These are phyloP conservation scores for Westerdykella ornata DNA, from an alignment of 2,329 filamentous ascomycete species.

Conservation along the genomic window DNA sequence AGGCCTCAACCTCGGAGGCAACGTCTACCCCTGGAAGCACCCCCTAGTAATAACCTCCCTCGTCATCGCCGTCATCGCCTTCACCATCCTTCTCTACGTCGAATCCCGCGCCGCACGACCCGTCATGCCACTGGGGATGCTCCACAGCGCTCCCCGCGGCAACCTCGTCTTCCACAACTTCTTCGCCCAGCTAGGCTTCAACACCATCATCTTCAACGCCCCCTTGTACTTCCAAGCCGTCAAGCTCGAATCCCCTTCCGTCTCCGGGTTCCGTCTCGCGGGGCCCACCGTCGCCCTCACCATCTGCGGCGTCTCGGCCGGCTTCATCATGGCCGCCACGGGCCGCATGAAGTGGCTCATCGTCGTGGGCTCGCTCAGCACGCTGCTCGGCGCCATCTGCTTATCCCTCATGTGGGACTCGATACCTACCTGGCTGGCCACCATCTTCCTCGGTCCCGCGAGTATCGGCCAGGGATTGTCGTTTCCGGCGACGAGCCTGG, in stretches of 20 bases:
- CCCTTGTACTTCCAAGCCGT: constrained; percentile 59
- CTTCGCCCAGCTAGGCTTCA: constrained; percentile 45
- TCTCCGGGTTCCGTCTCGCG: constrained; percentile 65
- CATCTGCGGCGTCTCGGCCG: constrained; percentile 37
- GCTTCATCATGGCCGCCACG: constrained; percentile 42
- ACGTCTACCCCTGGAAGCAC: constrained; percentile 47
- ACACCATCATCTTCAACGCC: constrained; percentile 60
- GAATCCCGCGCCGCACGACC: constrained; percentile 35
- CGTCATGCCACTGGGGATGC: constrained; percentile 46
- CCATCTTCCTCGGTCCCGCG: constrained; percentile 36
- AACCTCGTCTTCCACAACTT: constrained; percentile 49
- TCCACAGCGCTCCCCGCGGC: constrained; percentile 43
- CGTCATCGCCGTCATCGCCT: constrained; percentile 35
- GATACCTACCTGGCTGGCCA: constrained; percentile 39
- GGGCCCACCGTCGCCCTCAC: constrained; percentile 51
- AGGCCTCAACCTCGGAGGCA: constrained; percentile 49
- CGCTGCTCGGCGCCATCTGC: constrained; percentile 34
- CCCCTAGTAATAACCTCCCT: constrained; percentile 46
- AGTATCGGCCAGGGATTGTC: constrained; percentile 39
- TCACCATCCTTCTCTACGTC: constrained; percentile 40
- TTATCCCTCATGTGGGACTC: constrained; percentile 34
- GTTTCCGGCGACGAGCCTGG: constrained; percentile 39
- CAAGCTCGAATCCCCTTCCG: constrained; percentile 55
- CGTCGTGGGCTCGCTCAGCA: constrained; percentile 32
- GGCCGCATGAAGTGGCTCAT: constrained; percentile 40